A percentile compares a stretch with the other conserved stretches of the same genome.
Evolutionary conservation across 1,139 yeast genomes (phyloP).

Genomic region (Zygoascus hellenicus): DNA sequence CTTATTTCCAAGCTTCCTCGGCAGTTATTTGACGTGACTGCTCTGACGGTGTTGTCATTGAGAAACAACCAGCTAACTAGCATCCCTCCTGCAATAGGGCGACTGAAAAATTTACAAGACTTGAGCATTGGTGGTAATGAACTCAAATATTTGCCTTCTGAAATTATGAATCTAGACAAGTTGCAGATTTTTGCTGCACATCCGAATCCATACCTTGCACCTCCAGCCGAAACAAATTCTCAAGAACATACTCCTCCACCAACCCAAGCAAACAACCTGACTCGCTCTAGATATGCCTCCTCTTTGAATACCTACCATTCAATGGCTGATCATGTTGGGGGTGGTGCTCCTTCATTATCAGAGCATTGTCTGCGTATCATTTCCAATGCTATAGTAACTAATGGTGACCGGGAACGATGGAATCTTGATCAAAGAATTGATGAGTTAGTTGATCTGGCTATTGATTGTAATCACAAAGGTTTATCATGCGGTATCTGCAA

Average conservation of each 20-base stretch:
- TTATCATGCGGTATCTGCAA: constrained; percentile 49
- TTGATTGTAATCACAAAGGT: constrained; percentile 36
- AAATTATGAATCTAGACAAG: constrained; percentile 42
- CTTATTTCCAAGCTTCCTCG: constrained; percentile 48
- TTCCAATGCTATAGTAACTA: constrained; percentile 13
- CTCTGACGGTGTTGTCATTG: constrained; percentile 49
- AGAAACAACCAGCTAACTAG: constrained; percentile 46
- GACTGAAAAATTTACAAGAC: constrained; percentile 41
- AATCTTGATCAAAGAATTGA: constrained; percentile 14
- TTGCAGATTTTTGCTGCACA: constrained; percentile 45
- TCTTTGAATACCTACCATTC: constrained; percentile 4
- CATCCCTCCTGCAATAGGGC: constrained; percentile 49
- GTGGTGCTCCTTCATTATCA: constrained; percentile 5
- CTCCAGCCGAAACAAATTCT: background rate
- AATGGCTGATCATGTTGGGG: background rate
- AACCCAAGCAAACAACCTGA: constrained; percentile 6
- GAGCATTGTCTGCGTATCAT: constrained; percentile 13
- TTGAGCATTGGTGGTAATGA: constrained; percentile 50
- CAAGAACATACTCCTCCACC: constrained; percentile 3
- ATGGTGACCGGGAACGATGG: constrained; percentile 16
- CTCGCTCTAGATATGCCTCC: constrained; percentile 4
- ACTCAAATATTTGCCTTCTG: constrained; percentile 49
- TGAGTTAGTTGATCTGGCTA: constrained; percentile 15
- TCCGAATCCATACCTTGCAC: constrained; percentile 40
- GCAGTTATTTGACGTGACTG: constrained; percentile 43